Evolutionary conservation across 306 rosid genomes (phyloP), one percentile per base, ranked within the genome.

Genomic region (Gleditsia sinensis): DNA sequence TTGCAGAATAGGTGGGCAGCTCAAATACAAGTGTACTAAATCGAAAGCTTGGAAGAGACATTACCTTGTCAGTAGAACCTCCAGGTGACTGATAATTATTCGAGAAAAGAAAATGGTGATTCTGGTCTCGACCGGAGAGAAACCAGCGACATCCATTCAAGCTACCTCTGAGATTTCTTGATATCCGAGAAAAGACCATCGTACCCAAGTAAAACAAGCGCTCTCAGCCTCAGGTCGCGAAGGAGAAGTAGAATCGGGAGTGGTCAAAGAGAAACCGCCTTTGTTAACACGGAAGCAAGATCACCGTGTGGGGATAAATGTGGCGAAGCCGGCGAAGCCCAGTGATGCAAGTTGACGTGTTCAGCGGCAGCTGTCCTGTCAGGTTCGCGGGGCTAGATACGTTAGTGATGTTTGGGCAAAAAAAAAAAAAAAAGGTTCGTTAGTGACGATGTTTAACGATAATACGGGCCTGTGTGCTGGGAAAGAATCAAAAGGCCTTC

Each of bases 111-210:
- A 86, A 66, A 0, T 64, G 88, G 42, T 64, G 82, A 30, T 83
- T 69, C 59, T 67, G 65, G 71, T 86, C 75, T 60, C 71, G 77
- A 42, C 57, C 36, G 65, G 89, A 78, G 5, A 76, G 65, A 50
- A 85, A 61, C 81, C 88, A 48, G 4, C 93, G 88, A 62, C 78
- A 78, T 39, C 81, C 84, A 27, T 75, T 77, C 77, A 79, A 67
- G 80, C 81, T 39, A 50, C 65, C 59, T 78, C 87, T 86, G 46
- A 63, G 85, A 72, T 90, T 81, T 84, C 80, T 73, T 11, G 86
- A 82, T 62, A 82, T 67, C 83, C 86, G 89, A 71, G 84, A 83
- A 75, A 89, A 79, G 1, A 86, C 37, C 97, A 89, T 93, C 77
- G 54, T 40, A 14, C 9, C 23, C 4, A 20, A 39, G 72, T 24